These are phyloP conservation scores for Wickerhamomyces rabaulensis DNA, from an alignment of 805 yeast genomes.

Conservation along the genomic window DNA sequence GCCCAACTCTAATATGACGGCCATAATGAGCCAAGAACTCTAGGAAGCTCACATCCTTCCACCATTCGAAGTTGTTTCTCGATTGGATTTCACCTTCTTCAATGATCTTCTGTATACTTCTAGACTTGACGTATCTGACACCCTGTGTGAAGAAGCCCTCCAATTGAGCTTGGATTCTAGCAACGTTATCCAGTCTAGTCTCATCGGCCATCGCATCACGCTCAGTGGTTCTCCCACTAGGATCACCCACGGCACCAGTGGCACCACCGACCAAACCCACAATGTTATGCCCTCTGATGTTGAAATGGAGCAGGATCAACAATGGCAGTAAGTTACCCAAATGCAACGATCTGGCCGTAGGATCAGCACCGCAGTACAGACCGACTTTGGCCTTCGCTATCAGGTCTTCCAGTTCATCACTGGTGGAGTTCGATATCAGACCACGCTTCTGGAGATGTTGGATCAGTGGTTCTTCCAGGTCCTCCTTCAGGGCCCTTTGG, in stretches of 20 bases:
- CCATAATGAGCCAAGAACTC: constrained; percentile 79
- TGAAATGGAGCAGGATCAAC: constrained; percentile 79
- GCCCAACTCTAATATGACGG: constrained; percentile 68
- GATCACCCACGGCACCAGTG: constrained; percentile 95
- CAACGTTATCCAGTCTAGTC: constrained; percentile 51
- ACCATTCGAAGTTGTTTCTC: constrained; percentile 78
- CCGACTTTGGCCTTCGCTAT: constrained; percentile 37
- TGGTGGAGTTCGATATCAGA: constrained; percentile 37
- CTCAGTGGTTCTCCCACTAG: constrained; percentile 84
- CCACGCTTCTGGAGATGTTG: constrained; percentile 40
- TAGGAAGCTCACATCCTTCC: constrained; percentile 71
- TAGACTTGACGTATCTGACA: constrained; percentile 46
- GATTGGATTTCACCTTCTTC: constrained; percentile 38
- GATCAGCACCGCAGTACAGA: constrained; percentile 93
- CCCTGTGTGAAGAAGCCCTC: constrained; percentile 56
- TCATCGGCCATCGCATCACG: constrained; percentile 52
- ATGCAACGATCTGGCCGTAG: constrained; percentile 86
- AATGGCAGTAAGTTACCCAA: constrained; percentile 87
- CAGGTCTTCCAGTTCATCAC: constrained; percentile 26
- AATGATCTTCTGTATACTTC: constrained; percentile 20
- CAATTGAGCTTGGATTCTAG: constrained; percentile 58
- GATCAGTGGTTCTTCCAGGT: constrained; percentile 34
- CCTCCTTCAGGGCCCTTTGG: constrained; percentile 19
- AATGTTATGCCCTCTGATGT: constrained; percentile 78
- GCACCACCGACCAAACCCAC: constrained; percentile 90